These are phyloP conservation scores for Salvia sclarea DNA, from an alignment of 305 asterid species.

Conservation along the genomic window DNA sequence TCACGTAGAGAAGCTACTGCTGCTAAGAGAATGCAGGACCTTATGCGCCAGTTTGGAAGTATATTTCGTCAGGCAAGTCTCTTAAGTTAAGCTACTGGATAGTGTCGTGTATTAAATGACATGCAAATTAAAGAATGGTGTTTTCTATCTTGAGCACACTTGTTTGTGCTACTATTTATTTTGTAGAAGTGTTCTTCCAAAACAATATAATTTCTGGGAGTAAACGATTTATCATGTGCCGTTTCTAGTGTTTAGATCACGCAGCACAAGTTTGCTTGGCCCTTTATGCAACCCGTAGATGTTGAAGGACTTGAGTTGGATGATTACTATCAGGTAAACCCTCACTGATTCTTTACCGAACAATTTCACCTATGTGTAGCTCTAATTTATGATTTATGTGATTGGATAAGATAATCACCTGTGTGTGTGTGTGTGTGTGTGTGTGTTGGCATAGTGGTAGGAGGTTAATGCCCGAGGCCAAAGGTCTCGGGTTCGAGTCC, in stretches of 20 bases:
- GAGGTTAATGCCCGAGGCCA: too few species aligned
- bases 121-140: constrained; percentile 1
- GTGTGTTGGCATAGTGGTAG: too few species aligned
- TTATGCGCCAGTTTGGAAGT: constrained; percentile 92
- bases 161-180: constrained; percentile 6
- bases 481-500: too few species aligned
- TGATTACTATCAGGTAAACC: constrained; percentile 78
- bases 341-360: constrained; percentile 8
- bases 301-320: constrained; percentile 91
- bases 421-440: too few species aligned
- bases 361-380: neutral
- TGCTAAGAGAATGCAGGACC: constrained; percentile 96
- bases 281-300: constrained; percentile 96
- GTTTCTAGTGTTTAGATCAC: constrained; percentile 61
- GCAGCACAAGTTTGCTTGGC: constrained; percentile 97
- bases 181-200: neutral
- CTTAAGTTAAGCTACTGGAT: constrained; percentile 30
- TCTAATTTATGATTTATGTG: constrained; percentile 19
- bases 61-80: constrained; percentile 78
- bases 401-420: too few species aligned
- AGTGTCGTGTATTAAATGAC: neutral
- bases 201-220: constrained; percentile 1
- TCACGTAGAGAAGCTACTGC: constrained; percentile 89
- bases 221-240: constrained; percentile 27
- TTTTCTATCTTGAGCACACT: constrained; percentile 5